phyloP scores from a whole-genome alignment of 176 grass and related monocot species.

The Avena sativa region DNA sequence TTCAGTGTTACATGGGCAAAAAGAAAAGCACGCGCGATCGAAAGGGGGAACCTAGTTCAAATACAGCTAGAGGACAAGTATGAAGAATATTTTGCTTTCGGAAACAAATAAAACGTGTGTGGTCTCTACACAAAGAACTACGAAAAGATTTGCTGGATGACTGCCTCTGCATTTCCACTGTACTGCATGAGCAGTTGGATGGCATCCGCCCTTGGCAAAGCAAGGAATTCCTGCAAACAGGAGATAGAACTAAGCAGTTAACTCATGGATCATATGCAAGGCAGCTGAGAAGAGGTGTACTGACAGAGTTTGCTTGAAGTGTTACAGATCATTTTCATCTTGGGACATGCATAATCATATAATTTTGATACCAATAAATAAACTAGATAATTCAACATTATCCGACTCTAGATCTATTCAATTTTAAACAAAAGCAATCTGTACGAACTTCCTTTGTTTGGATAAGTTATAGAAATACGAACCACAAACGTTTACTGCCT shows the following conservation, averaged over 20 bases:
- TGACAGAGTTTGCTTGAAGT: neutral
- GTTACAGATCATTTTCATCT: neutral
- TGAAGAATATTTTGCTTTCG: conserved; percentile 37
- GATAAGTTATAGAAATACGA: neutral
- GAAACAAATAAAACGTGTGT: conserved; percentile 20
- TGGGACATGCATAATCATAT: conserved; percentile 3
- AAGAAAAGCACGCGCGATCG: neutral
- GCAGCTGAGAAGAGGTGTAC: neutral
- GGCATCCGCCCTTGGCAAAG: conserved; percentile 88
- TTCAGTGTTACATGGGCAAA: conserved; percentile 16
- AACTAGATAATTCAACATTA: conserved; percentile 1
- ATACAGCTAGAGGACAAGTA: conserved; percentile 29
- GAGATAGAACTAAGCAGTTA: neutral
- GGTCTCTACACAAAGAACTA: conserved; percentile 57
- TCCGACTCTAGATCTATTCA: conserved; percentile 22
- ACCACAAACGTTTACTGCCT: neutral
- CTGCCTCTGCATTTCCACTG: conserved; percentile 83
- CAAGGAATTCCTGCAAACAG: conserved; percentile 84
- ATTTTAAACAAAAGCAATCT: neutral
- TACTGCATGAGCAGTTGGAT: conserved; percentile 94
- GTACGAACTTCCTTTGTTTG: neutral
- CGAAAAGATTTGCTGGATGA: conserved; percentile 96
- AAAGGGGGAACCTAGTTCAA: conserved; percentile 10
- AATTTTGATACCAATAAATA: neutral
- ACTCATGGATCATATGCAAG: conserved; percentile 14